These are phyloP conservation scores for Picea mariana DNA, from an alignment of 83 land plant genomes.

Conservation along the genomic window DNA sequence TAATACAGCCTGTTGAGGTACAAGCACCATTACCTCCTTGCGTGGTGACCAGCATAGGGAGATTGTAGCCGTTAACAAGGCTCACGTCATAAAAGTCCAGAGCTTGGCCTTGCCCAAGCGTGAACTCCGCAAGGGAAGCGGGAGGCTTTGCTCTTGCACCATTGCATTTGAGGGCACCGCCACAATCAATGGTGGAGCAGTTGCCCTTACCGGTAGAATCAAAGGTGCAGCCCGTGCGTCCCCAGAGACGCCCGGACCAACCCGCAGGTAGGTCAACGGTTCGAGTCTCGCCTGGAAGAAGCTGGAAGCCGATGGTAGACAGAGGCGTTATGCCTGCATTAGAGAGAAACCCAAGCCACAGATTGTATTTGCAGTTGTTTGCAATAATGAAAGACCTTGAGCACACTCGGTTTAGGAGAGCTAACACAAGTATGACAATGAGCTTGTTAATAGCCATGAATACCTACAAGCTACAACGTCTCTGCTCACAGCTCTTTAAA, in stretches of 20 bases:
- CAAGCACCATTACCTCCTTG: constrained; percentile 30
- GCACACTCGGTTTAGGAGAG: too few species aligned
- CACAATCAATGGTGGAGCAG: too few species aligned
- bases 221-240: constrained; percentile 74
- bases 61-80: constrained; percentile 56
- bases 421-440: too few species aligned
- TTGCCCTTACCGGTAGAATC: constrained; percentile 27
- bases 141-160: too few species aligned
- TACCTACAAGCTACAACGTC: too few species aligned
- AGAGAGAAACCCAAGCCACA: constrained; percentile 36
- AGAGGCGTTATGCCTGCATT: constrained; percentile 46
- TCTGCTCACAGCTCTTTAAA: too few species aligned
- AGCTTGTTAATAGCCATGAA: too few species aligned
- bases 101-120: background rate
- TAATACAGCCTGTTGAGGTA: constrained; percentile 22
- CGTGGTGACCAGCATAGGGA: constrained; percentile 28
- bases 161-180: too few species aligned
- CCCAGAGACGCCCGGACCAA: constrained; percentile 91
- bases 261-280: constrained; percentile 34
- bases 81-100: constrained; percentile 52
- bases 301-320: too few species aligned
- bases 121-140: too few species aligned
- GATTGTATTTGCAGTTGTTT: constrained; percentile 45
- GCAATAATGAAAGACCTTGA: constrained; percentile 13
- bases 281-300: too few species aligned